Percentiles rank a stretch among this genome's conserved stretches.
Conservation (phyloP, 2,329 filamentous ascomycete species). For the Didymella pinodella region DNA sequence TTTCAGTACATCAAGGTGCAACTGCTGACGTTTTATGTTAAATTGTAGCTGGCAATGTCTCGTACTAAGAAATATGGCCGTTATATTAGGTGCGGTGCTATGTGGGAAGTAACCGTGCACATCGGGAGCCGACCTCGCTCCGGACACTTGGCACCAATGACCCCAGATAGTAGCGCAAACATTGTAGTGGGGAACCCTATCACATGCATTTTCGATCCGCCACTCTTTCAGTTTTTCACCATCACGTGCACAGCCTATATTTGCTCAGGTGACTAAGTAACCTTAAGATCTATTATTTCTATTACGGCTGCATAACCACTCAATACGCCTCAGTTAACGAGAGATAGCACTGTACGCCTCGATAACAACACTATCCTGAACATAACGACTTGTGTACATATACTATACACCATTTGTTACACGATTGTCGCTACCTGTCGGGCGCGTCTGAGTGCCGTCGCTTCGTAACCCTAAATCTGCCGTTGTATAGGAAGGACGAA, state of each 20-base stretch:
- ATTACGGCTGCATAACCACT: neutral
- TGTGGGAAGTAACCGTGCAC: neutral
- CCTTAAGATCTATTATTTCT: neutral
- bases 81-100: neutral
- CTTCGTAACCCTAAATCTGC: slow-evolving; percentile 3
- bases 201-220: neutral
- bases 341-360: neutral
- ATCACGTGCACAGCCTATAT: slow-evolving; percentile 2
- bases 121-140: neutral
- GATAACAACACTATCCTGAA: neutral
- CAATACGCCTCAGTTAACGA: neutral
- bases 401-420: slow-evolving; percentile 1
- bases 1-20: neutral
- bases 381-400: neutral
- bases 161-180: neutral
- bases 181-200: neutral
- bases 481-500: slow-evolving; percentile 1
- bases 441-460: neutral
- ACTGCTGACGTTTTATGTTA: neutral
- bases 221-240: neutral
- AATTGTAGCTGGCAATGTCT: neutral
- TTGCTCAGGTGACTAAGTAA: neutral
- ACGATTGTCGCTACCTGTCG: neutral
- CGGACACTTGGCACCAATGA: neutral
- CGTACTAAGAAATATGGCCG: neutral